Evolutionary conservation across 2,329 filamentous ascomycete genomes (phyloP), one percentile per base, ranked within the genome.

Genomic region (Diaporthe helianthi): DNA sequence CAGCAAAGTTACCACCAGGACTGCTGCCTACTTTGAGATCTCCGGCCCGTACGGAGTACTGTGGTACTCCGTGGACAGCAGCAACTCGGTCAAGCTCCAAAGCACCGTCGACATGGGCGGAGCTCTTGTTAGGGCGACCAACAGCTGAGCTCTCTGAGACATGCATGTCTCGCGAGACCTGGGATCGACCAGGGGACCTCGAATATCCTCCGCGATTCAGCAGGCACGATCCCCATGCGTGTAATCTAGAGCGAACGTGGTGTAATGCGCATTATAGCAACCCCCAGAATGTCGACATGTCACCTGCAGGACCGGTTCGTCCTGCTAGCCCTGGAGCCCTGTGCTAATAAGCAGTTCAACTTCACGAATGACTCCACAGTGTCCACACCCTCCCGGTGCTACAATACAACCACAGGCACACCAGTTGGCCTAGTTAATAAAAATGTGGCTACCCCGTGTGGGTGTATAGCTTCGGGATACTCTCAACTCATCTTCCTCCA

Each of bases 211-310:
- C 58, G 49, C 44, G 52, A 55, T 67, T 26, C 29, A 58, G 44
- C 52, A 67, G 64, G 51, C 54, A 29, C 52, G 52, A 58, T 67
- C 64, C 52, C 19, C 64, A 67, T 67, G 64, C 64, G 58, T 58
- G 31, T 47, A 58, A 67, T 58, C 52, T 38, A 67, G n/a, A 67
- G 64, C 64, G 12, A 58, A 38, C 38, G 44, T 49, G 58, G 58
- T 63, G 44, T 49, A 63, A 63, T 24, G 44, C 58, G 49, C 58
- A 63, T 5, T 49, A 36, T 7, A 63, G 29, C 44, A 36, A 36
- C 29, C 64, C n/a, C 44, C 31, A 41, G n/a, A 36, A 49, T 55
- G 41, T 47, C 52, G 64, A 67, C 52, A 58, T 36, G 15, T 67
- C 64, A 55, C 53, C 64, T 67, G 64, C 64, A 67, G 64, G 26